A percentile compares a stretch with the other conserved stretches of the same genome.
phyloP scores from a whole-genome alignment of 2,329 filamentous ascomycete genomes.

The Aaosphaeria arxii region DNA sequence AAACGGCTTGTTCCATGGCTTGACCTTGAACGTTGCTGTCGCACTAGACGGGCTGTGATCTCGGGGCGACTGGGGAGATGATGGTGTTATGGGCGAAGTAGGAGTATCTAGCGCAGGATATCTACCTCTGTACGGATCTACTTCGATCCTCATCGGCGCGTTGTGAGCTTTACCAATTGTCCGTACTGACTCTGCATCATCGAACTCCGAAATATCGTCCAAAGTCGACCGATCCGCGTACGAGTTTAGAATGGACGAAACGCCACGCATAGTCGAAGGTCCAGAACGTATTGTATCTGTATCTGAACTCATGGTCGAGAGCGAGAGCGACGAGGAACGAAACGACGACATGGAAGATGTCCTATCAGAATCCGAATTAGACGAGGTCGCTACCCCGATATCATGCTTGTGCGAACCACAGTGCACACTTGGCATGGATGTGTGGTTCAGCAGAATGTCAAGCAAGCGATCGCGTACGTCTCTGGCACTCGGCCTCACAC shows the following conservation, averaged over 20 bases:
- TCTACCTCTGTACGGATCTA: too few relatives aligned
- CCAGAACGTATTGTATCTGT: constrained; percentile 28
- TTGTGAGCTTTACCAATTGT: constrained; percentile 17
- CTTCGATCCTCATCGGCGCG: not conserved
- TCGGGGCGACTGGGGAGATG: not conserved
- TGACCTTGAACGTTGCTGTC: constrained; percentile 12
- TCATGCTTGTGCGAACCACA: constrained; percentile 34
- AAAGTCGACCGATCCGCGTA: constrained; percentile 29
- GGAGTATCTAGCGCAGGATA: not conserved
- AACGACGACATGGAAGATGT: constrained; percentile 26
- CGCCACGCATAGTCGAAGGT: constrained; percentile 13
- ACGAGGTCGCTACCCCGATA: constrained; percentile 18
- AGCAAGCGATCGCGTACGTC: constrained; percentile 40
- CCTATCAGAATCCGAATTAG: constrained; percentile 23
- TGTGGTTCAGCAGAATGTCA: constrained; percentile 27
- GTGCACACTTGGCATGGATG: constrained; percentile 31
- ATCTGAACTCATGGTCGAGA: constrained; percentile 12
- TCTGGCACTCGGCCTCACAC: constrained; percentile 39
- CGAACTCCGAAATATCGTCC: constrained; percentile 25
- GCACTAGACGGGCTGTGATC: constrained; percentile 13
- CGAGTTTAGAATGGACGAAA: constrained; percentile 28
- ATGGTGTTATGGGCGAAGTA: not conserved
- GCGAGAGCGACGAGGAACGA: constrained; percentile 12
- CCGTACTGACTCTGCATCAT: constrained; percentile 24
- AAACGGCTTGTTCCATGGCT: constrained; percentile 31